A percentile compares a stretch with the other conserved stretches of the same genome.
These are phyloP conservation scores for Rhexocercosporidium sp. DNA, from an alignment of 2,329 filamentous ascomycete species.

Conservation along the genomic window DNA sequence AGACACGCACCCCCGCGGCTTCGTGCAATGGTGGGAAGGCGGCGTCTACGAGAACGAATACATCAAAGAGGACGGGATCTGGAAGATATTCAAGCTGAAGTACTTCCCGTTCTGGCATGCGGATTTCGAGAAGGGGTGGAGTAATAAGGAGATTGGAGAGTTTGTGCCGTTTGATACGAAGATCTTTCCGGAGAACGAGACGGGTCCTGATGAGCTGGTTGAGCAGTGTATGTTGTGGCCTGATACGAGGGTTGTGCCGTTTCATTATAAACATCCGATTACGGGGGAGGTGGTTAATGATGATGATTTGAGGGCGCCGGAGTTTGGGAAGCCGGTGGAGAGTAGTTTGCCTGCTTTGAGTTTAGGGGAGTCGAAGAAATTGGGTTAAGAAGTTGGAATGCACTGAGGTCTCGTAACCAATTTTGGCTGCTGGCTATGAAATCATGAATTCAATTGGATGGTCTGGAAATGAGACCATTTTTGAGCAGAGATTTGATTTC, in stretches of 20 bases:
- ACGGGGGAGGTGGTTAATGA: slow-evolving; percentile 51
- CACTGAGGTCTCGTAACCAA: too few relatives aligned
- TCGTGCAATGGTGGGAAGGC: slow-evolving; percentile 63
- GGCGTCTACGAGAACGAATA: slow-evolving; percentile 65
- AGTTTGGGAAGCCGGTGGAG: slow-evolving; percentile 48
- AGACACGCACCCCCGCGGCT: slow-evolving; percentile 55
- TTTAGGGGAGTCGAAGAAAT: slow-evolving; percentile 35
- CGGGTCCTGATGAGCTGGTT: slow-evolving; percentile 57
- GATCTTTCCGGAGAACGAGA: slow-evolving; percentile 55
- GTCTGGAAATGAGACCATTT: too few relatives aligned
- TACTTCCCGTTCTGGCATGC: slow-evolving; percentile 65
- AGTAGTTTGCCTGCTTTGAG: slow-evolving; percentile 50
- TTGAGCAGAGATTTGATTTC: too few relatives aligned
- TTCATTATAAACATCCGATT: slow-evolving; percentile 58
- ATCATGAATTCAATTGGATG: neutral
- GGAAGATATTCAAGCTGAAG: slow-evolving; percentile 59
- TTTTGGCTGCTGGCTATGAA: neutral
- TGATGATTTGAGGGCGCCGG: slow-evolving; percentile 55
- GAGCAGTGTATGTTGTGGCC: slow-evolving; percentile 62
- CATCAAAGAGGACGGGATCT: slow-evolving; percentile 58
- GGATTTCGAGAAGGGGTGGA: slow-evolving; percentile 58
- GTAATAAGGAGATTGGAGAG: slow-evolving; percentile 54
- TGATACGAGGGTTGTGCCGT: slow-evolving; percentile 58
- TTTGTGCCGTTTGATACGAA: slow-evolving; percentile 56
- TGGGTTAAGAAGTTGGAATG: neutral